Evolutionary conservation across 108 stramenopile genomes (phyloP).

Genomic region (Seminavis robusta): DNA sequence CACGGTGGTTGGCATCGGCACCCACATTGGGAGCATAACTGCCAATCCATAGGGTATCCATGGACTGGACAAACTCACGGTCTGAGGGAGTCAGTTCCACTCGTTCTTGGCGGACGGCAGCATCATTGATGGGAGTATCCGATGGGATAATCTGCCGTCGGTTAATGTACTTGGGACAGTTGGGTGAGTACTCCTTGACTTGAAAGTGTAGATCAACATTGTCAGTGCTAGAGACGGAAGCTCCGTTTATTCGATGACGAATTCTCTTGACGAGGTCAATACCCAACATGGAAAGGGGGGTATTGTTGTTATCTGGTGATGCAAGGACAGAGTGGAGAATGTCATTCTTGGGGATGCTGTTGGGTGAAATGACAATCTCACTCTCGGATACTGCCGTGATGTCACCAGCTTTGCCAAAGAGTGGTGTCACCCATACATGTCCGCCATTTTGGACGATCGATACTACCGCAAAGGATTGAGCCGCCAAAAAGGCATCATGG

Average conservation of each 20-base stretch:
- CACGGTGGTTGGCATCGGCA: slow-evolving; percentile 25
- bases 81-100: background rate
- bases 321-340: too few relatives aligned
- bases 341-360: too few relatives aligned
- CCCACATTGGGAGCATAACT: slow-evolving; percentile 11
- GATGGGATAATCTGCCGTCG: slow-evolving; percentile 2
- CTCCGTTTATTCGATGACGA: slow-evolving; percentile 26
- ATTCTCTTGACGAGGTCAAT: slow-evolving; percentile 22
- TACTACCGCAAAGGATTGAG: too few relatives aligned
- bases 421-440: too few relatives aligned
- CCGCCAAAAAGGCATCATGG: too few relatives aligned
- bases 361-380: too few relatives aligned
- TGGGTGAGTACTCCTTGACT: slow-evolving; percentile 21
- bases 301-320: too few relatives aligned
- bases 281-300: too few relatives aligned
- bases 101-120: slow-evolving; percentile 8
- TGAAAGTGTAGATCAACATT: slow-evolving; percentile 4
- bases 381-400: too few relatives aligned
- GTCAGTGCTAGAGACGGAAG: background rate
- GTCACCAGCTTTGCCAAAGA: too few relatives aligned
- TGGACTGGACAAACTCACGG: slow-evolving; percentile 20
- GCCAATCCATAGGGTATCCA: slow-evolving; percentile 13
- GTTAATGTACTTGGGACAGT: slow-evolving; percentile 27
- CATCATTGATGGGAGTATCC: too few relatives aligned
- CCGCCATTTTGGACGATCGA: too few relatives aligned